A percentile compares a stretch with the other conserved stretches of the same genome.
Evolutionary conservation across 495 filamentous ascomycete genomes (phyloP).

Genomic region (Barbatosphaeria neglecta): DNA sequence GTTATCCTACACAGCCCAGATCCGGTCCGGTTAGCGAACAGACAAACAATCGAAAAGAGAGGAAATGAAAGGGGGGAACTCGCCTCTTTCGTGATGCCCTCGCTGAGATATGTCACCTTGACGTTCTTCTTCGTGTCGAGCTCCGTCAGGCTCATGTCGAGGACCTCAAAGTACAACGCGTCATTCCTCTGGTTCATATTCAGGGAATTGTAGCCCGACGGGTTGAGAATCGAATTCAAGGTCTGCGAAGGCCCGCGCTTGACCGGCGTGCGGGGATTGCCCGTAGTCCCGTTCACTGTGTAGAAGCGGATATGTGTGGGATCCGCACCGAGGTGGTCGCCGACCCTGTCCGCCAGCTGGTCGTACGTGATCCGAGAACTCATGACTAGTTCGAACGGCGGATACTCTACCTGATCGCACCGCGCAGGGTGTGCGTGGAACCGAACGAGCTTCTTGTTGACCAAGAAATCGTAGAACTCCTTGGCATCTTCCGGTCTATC

Average conservation of each 20-base stretch:
- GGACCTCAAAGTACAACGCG: conserved; percentile 75
- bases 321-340: conserved; percentile 62
- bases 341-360: conserved; percentile 76
- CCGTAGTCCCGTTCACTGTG: conserved; percentile 61
- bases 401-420: conserved; percentile 34
- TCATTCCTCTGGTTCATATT: conserved; percentile 61
- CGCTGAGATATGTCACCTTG: conserved; percentile 71
- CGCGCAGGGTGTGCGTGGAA: conserved; percentile 49
- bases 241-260: conserved; percentile 56
- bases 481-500: conserved; percentile 53
- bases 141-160: conserved; percentile 89
- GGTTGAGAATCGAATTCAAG: conserved; percentile 58
- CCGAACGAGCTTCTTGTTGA: conserved; percentile 64
- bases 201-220: conserved; percentile 35
- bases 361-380: conserved; percentile 88
- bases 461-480: conserved; percentile 83
- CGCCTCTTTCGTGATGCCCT: conserved; percentile 86
- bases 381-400: conserved; percentile 57
- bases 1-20: conserved; percentile 47
- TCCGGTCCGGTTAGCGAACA: conserved; percentile 12
- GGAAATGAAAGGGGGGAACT: conserved; percentile 6
- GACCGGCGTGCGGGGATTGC: conserved; percentile 61
- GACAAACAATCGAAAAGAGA: neutral
- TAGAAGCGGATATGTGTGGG: conserved; percentile 84
- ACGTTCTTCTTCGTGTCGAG: conserved; percentile 79